These are phyloP conservation scores for Tetraselmis chui DNA, from an alignment of 139 green algal genomes.

Conservation along the genomic window DNA sequence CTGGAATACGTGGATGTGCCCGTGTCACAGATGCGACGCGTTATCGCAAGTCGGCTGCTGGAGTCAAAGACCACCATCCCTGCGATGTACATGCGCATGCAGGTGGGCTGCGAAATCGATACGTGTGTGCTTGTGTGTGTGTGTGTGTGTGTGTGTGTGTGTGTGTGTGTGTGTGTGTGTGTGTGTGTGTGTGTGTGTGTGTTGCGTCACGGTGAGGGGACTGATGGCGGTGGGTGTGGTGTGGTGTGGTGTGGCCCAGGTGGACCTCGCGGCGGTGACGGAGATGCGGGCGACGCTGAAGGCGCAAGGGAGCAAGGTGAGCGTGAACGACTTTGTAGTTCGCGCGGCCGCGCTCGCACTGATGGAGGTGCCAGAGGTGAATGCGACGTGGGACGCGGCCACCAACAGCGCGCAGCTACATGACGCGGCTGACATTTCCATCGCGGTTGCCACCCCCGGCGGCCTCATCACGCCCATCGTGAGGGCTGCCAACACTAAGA, in stretches of 20 bases:
- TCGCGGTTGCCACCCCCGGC: constrained; percentile 81
- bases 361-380: constrained; percentile 65
- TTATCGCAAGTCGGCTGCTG: constrained; percentile 82
- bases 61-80: constrained; percentile 83
- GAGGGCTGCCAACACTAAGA: constrained; percentile 53
- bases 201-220: too few species aligned
- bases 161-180: neutral
- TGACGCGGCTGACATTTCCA: constrained; percentile 57
- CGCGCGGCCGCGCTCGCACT: constrained; percentile 77
- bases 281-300: constrained; percentile 53
- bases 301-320: constrained; percentile 55
- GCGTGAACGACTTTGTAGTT: constrained; percentile 91
- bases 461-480: constrained; percentile 92
- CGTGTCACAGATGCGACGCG: constrained; percentile 69
- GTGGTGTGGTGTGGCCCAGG: constrained; percentile 34
- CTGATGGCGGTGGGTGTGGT: neutral
- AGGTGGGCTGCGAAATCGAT: too few species aligned
- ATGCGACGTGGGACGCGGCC: constrained; percentile 41
- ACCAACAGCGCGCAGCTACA: constrained; percentile 34
- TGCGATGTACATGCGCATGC: constrained; percentile 46
- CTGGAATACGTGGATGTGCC: constrained; percentile 56
- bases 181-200: too few species aligned
- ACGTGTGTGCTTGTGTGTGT: too few species aligned
- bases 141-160: neutral
- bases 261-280: constrained; percentile 49